Evolutionary conservation across 768 basidiomycete species (phyloP).

Genomic region (Termitomyces titanicus): DNA sequence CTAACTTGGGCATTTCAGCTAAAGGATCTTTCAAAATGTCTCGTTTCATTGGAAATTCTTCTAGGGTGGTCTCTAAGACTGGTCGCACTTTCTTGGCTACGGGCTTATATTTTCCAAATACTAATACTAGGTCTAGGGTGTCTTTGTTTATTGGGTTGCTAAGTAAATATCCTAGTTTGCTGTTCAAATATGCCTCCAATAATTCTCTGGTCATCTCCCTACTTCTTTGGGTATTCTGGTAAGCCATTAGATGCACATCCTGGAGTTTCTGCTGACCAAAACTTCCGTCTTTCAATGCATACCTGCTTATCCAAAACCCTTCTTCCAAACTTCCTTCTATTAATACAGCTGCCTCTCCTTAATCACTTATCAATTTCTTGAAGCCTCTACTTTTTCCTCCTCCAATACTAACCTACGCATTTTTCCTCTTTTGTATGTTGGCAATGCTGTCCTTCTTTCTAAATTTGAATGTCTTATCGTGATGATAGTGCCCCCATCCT

Average conservation of each 20-base stretch:
- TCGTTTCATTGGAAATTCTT: slow-evolving; percentile 5
- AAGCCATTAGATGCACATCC: too few species aligned
- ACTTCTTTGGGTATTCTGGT: background rate
- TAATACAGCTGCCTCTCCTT: too few species aligned
- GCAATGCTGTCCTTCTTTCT: background rate
- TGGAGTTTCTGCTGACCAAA: too few species aligned
- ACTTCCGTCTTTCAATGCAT: background rate
- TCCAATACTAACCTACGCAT: too few species aligned
- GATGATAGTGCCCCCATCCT: slow-evolving; percentile 18
- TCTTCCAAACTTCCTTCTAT: background rate
- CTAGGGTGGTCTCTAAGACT: slow-evolving; percentile 1
- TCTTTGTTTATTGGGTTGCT: too few species aligned
- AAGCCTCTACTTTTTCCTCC: background rate
- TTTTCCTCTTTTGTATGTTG: background rate
- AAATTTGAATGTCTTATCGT: slow-evolving; percentile 22
- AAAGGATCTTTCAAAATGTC: slow-evolving; percentile 17
- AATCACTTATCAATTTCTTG: background rate
- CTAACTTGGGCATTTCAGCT: slow-evolving; percentile 8
- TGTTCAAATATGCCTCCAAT: background rate
- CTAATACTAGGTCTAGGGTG: too few species aligned
- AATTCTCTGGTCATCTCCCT: background rate
- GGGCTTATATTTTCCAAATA: background rate
- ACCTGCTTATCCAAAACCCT: too few species aligned
- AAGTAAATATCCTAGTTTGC: background rate
- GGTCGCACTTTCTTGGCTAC: background rate